Conservation (phyloP, 345 rosid genomes). For the Euphorbia pulcherrima region DNA sequence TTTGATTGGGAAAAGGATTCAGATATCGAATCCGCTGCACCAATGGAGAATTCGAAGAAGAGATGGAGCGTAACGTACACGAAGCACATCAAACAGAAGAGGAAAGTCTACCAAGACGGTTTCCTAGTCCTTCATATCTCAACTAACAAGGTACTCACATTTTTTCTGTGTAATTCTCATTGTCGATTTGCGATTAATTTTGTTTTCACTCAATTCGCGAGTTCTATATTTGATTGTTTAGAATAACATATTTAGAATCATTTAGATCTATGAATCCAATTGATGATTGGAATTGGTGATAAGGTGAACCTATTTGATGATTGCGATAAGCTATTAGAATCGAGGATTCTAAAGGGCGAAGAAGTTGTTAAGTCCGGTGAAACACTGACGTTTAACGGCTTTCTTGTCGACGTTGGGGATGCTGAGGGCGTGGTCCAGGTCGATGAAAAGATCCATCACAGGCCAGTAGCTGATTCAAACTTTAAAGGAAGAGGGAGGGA, state of each 20-base stretch:
- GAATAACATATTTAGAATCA: background rate
- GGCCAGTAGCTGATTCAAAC: slow-evolving; percentile 20
- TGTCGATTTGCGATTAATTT: no score
- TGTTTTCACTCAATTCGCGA: background rate
- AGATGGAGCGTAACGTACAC: slow-evolving; percentile 80
- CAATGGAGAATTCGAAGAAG: slow-evolving; percentile 32
- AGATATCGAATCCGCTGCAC: background rate
- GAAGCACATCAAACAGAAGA: slow-evolving; percentile 73
- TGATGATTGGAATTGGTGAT: slow-evolving; percentile 4
- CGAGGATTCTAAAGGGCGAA: slow-evolving; percentile 56
- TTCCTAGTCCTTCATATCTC: slow-evolving; percentile 49
- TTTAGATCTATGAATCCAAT: background rate
- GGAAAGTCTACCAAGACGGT: slow-evolving; percentile 80
- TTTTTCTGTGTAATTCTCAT: background rate
- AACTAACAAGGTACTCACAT: slow-evolving; percentile 46
- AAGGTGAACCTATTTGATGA: slow-evolving; percentile 72
- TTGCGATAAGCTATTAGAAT: slow-evolving; percentile 59
- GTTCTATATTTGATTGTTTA: background rate
- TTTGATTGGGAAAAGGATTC: background rate
- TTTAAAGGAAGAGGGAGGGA: slow-evolving; percentile 21
- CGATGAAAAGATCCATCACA: slow-evolving; percentile 6
- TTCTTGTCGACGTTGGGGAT: slow-evolving; percentile 65
- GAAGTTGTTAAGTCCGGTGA: slow-evolving; percentile 54
- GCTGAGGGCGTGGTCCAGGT: slow-evolving; percentile 28
- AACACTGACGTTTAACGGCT: slow-evolving; percentile 53